Percentiles rank a stretch among this genome's conserved stretches.
Evolutionary conservation across 768 basidiomycete genomes (phyloP).

Genomic region (Hysterangium stoloniferum): DNA sequence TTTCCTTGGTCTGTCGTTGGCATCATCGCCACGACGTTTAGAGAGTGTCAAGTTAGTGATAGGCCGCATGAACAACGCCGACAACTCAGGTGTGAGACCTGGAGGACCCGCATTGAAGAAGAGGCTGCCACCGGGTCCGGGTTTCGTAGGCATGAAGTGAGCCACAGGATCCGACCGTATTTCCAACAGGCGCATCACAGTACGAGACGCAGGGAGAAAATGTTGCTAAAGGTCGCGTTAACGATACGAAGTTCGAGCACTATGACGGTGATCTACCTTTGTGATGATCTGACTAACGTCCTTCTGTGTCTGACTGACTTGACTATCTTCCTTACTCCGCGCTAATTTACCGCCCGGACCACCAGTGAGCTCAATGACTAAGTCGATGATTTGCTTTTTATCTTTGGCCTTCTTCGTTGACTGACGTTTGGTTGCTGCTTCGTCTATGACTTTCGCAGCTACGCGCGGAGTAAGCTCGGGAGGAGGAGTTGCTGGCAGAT

Average conservation of each 20-base stretch:
- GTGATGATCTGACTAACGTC: conserved; percentile 67
- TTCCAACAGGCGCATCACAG: conserved; percentile 79
- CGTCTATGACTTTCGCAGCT: conserved; percentile 32
- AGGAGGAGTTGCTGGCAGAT: conserved; percentile 71
- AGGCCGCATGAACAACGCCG: conserved; percentile 79
- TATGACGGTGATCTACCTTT: conserved; percentile 28
- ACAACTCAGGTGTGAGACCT: conserved; percentile 73
- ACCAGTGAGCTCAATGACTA: conserved; percentile 75
- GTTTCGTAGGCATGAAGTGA: conserved; percentile 79
- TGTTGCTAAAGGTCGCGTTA: conserved; percentile 36
- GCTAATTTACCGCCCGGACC: conserved; percentile 48
- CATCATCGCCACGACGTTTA: conserved; percentile 55
- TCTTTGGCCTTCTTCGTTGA: conserved; percentile 44
- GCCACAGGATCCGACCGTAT: conserved; percentile 78
- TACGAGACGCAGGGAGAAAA: conserved; percentile 76
- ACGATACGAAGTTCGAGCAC: neutral
- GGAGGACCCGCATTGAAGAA: conserved; percentile 77
- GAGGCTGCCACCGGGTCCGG: conserved; percentile 62
- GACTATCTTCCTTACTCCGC: conserved; percentile 44
- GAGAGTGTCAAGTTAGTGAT: conserved; percentile 34
- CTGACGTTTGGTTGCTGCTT: conserved; percentile 27
- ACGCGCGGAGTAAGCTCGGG: conserved; percentile 46
- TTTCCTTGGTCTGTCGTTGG: conserved; percentile 45
- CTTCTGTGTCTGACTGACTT: conserved; percentile 44
- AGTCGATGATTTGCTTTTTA: conserved; percentile 86